A percentile compares a stretch with the other conserved stretches of the same genome.
Conservation (phyloP, 352 stramenopile genomes). For the Phytopythium vexans region DNA sequence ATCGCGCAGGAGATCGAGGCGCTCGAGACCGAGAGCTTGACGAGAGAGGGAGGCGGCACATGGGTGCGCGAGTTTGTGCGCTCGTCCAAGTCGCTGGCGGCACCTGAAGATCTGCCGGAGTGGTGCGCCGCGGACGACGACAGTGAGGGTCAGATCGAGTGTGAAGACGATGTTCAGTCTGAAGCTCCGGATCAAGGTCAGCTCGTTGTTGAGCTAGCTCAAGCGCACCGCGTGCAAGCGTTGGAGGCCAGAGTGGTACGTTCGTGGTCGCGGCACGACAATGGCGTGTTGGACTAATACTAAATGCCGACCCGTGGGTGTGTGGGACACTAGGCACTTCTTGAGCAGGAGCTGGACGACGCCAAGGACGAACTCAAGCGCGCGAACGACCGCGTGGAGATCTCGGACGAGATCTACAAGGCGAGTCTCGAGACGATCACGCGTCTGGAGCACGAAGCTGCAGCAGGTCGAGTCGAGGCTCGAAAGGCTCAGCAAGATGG, state of each 20-base stretch:
- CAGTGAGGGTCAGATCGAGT: slow-evolving; percentile 3
- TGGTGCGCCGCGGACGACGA: slow-evolving; percentile 5
- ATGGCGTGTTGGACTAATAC: too few species aligned
- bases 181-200: slow-evolving; percentile 7
- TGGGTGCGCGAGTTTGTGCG: too few species aligned
- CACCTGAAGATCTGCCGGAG: slow-evolving; percentile 10
- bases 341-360: slow-evolving; percentile 19
- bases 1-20: too few species aligned
- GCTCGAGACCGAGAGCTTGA: too few species aligned
- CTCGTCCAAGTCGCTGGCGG: too few species aligned
- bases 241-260: slow-evolving; percentile 44
- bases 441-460: slow-evolving; percentile 28
- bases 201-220: not conserved
- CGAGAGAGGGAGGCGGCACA: too few species aligned
- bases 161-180: slow-evolving; percentile 5
- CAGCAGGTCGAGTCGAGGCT: not conserved
- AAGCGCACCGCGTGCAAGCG: slow-evolving; percentile 14
- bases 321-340: too few species aligned
- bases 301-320: too few species aligned
- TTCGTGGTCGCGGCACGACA: too few species aligned
- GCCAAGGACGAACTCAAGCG: too few species aligned
- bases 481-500: too few species aligned
- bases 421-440: slow-evolving; percentile 62
- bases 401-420: slow-evolving; percentile 60
- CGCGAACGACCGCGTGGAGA: slow-evolving; percentile 34